Evolutionary conservation across 352 stramenopile species (phyloP).

Genomic region (Phytopythium chamaehyphon): DNA sequence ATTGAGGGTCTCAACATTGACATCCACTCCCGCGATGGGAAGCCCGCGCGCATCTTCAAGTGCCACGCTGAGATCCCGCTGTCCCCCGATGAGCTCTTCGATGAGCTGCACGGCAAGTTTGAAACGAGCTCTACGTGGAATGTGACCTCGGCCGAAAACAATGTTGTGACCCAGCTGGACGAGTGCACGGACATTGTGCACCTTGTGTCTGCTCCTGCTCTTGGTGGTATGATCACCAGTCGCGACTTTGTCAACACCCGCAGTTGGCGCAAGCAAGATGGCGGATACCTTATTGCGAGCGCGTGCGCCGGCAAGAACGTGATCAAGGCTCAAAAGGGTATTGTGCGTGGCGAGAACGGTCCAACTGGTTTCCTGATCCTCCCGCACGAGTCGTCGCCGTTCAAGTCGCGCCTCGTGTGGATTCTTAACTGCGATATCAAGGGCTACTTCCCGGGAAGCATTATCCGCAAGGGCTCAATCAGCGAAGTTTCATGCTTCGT

Average conservation of each 20-base stretch:
- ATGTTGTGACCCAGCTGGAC: slow-evolving; percentile 60
- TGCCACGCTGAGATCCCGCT: slow-evolving; percentile 62
- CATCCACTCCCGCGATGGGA: slow-evolving; percentile 67
- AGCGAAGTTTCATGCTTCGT: slow-evolving; percentile 77
- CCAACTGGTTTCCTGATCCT: slow-evolving; percentile 72
- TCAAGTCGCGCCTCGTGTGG: slow-evolving; percentile 78
- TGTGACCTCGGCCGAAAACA: slow-evolving; percentile 72
- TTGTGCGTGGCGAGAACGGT: slow-evolving; percentile 77
- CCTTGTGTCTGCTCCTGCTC: slow-evolving; percentile 55
- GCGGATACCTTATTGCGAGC: slow-evolving; percentile 67
- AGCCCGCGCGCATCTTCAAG: slow-evolving; percentile 73
- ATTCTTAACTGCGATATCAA: slow-evolving; percentile 87
- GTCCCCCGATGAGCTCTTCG: slow-evolving; percentile 74
- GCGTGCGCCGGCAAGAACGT: slow-evolving; percentile 67
- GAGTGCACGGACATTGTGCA: slow-evolving; percentile 74
- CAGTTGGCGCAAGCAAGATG: slow-evolving; percentile 65
- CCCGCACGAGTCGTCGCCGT: slow-evolving; percentile 64
- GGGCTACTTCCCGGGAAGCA: slow-evolving; percentile 71
- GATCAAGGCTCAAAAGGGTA: slow-evolving; percentile 59
- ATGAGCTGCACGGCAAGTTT: slow-evolving; percentile 72
- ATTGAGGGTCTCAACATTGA: slow-evolving; percentile 43
- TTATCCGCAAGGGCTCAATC: slow-evolving; percentile 79
- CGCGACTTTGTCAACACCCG: slow-evolving; percentile 81
- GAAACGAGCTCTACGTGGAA: slow-evolving; percentile 75
- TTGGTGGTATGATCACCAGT: slow-evolving; percentile 73